Conservation (phyloP, 2,329 filamentous ascomycete species). For the Colletotrichum spinosum region DNA sequence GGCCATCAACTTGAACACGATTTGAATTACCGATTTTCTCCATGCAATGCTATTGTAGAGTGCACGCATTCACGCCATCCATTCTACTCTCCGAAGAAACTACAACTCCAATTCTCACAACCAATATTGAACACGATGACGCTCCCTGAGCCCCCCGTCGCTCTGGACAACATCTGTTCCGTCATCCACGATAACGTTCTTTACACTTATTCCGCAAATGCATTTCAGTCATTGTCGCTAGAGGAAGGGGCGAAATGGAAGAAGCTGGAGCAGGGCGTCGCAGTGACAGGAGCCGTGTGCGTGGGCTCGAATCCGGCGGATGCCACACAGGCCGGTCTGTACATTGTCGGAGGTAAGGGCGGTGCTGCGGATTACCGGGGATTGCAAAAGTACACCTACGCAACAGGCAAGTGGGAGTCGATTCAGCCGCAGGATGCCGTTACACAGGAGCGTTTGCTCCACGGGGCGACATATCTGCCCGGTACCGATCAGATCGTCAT, state of each 20-base stretch:
- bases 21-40: neutral
- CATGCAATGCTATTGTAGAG: conserved; percentile 29
- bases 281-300: conserved; percentile 81
- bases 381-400: conserved; percentile 75
- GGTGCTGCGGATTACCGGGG: conserved; percentile 71
- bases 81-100: conserved; percentile 6
- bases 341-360: conserved; percentile 81
- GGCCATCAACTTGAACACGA: conserved; percentile 3
- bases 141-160: conserved; percentile 75
- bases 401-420: conserved; percentile 64
- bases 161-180: conserved; percentile 83
- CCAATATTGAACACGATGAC: conserved; percentile 65
- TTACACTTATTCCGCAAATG: conserved; percentile 82
- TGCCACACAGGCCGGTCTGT: conserved; percentile 72
- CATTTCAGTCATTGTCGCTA: conserved; percentile 80
- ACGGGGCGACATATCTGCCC: conserved; percentile 81
- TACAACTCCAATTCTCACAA: conserved; percentile 2
- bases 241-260: conserved; percentile 79
- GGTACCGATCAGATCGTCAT: conserved; percentile 79
- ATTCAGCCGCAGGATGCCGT: conserved; percentile 59
- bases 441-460: conserved; percentile 77
- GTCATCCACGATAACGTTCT: conserved; percentile 84
- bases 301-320: conserved; percentile 76
- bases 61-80: conserved; percentile 15
- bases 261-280: conserved; percentile 71